Base-by-base conservation (phyloP, 192 early-diverging fungal species). In the Podochytrium sp. region DNA sequence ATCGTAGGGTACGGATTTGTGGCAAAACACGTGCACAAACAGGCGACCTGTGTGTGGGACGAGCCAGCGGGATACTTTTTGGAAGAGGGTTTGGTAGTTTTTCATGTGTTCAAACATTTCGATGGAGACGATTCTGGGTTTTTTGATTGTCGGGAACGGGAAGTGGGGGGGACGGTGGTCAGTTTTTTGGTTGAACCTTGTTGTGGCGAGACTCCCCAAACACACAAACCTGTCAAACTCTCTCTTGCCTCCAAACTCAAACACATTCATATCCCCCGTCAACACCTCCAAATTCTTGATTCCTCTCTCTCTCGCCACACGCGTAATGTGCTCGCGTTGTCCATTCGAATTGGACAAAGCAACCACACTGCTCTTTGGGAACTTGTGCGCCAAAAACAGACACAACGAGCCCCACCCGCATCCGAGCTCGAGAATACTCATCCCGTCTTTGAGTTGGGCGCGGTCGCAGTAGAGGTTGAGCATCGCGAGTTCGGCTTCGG, bases 1-100 rank as follows among this genome's bases (percentile, higher is more conserved):
- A 64, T 87, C 80, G 75, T 91, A 91, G n/a, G 90, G 83, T 34
- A 80, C 71, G 37, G 41, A 25, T 37, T 66, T 62, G 76, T 91
- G 90, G 38, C 66, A 71, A 73, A 91, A 90, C 50, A 88, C 80
- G 76, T 91, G 89, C 42, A 89, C 78, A 80, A 91, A 91, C 37
- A 90, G 63, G 1, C 79, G 76, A n/a, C 89, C 89, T 20, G 82
- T 80, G 7, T 78, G 80, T 1, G 86, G 81, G 25, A 72, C 74
- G 34, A 91, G 75, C 89, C 89, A 91, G 1, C 55, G 64, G 14
- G 83, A 83, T 37, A 91, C 71, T 66, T 90, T 89, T 23, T 29
- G 16, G 59, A 90, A 81, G 20, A 90, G 77, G 39, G 58, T 40
- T 35, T 76, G 73, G 69, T 88, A 90, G 74, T 90, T 87, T 61